Evolutionary conservation across 176 grass and related monocot genomes (phyloP), one percentile per base, ranked within the genome.

Genomic region (Lolium perenne): DNA sequence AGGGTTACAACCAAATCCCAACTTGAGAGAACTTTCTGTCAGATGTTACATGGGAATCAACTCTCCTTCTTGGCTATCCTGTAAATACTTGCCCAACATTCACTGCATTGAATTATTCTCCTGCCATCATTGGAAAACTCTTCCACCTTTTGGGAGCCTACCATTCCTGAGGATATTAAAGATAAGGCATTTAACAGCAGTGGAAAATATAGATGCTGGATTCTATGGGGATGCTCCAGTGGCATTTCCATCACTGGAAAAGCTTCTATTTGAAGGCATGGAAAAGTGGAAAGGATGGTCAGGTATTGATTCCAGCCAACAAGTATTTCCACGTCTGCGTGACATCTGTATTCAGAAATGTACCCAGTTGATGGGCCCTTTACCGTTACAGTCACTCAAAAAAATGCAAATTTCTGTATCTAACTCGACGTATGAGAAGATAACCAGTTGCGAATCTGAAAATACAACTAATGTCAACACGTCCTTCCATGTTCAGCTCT

Each of bases 131-230:
- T 76, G 50, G 85, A 26, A 70, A 47, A 48, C 11, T 25, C 56
- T 90, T 51, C 84, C 84, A 77, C 40, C 89, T 40, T 82, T 91
- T 23, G 85, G 85, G 4, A 60, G 82, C n/a, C 20, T 91, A 47
- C 89, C 85, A 0, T 80, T 56, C n/a, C 89, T 91, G 43, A 57
- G 10, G 65, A 78, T 41, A 74, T 84, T 91, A 51, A 74, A 76
- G 47, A 76, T 87, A 26, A 80, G 11, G 23, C 10, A 22, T 49
- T 29, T 91, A 14, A 83, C 5, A 45, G 32, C 15, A 6, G 7
- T 87, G 17, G 86, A 79, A 66, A 58, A 70, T 0, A 80, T 91
- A 13, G 74, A 77, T 38, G 17, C 85, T 51, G 57, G n/a, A 80
- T 91, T 91, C 25, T 91, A 87, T 0, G 80, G 89, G 1, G 14